Conservation (phyloP, 2,329 filamentous ascomycete genomes). For the Neopestalotiopsis sp. region DNA sequence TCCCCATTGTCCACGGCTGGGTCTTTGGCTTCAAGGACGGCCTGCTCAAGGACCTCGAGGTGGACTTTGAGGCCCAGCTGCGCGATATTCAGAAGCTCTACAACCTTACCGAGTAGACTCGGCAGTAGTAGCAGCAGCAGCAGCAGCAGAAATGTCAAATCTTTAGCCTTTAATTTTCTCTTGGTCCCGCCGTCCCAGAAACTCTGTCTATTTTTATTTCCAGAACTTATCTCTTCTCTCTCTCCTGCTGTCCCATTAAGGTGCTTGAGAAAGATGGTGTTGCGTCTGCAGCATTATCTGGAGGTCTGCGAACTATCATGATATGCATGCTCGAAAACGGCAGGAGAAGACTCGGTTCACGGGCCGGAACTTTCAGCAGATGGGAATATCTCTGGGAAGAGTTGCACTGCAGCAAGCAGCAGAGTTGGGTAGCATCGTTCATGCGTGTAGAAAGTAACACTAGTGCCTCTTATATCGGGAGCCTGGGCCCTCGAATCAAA, state of each 20-base stretch:
- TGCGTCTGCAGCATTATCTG: too few relatives aligned
- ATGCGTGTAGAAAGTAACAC: neutral
- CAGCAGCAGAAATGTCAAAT: too few relatives aligned
- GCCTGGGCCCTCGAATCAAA: too few relatives aligned
- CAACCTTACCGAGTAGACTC: constrained; percentile 46
- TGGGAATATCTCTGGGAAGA: neutral
- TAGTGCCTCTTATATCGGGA: neutral
- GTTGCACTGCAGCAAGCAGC: neutral
- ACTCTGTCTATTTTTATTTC: too few relatives aligned
- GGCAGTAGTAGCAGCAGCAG: too few relatives aligned
- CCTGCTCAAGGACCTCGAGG: constrained; percentile 67
- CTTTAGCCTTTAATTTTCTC: neutral
- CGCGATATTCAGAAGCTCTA: constrained; percentile 69
- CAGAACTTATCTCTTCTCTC: too few relatives aligned
- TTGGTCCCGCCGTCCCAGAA: neutral
- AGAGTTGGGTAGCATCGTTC: neutral
- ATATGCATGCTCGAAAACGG: neutral
- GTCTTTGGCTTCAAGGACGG: constrained; percentile 75
- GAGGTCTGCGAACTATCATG: too few relatives aligned
- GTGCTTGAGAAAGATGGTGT: too few relatives aligned
- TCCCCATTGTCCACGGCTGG: constrained; percentile 76
- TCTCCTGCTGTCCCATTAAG: too few relatives aligned
- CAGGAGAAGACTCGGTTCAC: neutral
- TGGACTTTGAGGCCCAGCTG: constrained; percentile 64
- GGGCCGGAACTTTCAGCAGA: neutral